Base-by-base conservation (phyloP, 139 green algal species). In the Coelastrella sp. region DNA sequence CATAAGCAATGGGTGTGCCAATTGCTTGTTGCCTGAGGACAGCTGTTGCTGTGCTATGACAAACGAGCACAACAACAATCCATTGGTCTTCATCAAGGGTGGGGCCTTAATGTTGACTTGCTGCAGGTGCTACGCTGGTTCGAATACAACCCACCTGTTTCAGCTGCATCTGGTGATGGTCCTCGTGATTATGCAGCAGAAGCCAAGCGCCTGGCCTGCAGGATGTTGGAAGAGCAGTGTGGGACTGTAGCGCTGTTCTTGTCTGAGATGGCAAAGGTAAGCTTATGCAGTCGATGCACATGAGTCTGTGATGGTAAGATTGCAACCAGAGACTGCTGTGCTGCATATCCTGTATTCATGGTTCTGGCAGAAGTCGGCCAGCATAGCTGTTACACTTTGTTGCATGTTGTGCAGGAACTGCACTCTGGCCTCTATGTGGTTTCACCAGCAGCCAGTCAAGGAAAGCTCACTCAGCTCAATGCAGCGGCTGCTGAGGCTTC, bases 41-140 rank as follows among this genome's bases (percentile, higher is more conserved):
- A 30, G 2, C 23, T 13, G n/a, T 35, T 67, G 27, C 23, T 67
- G n/a, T 67, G n/a, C 23, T 34, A 41, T 71, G 25, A 11, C 38
- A 27, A 38, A 27, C 25, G 7, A n/a, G n/a, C n/a, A n/a, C n/a
- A n/a, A n/a, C n/a, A n/a, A n/a, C n/a, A n/a, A n/a, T n/a, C n/a
- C n/a, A n/a, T n/a, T n/a, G n/a, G n/a, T n/a, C n/a, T n/a, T n/a
- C n/a, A n/a, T n/a, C n/a, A n/a, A n/a, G n/a, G n/a, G n/a, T n/a
- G n/a, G n/a, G n/a, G n/a, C n/a, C n/a, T n/a, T n/a, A n/a, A n/a
- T n/a, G n/a, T n/a, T n/a, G n/a, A n/a, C n/a, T n/a, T 38, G 13
- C 62, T 41, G 30, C 45, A 85, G 79, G 80, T 71, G 35, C 50
- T 86, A 25, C 66, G 53, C 66, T 86, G 80, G 80, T 86, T 86